Percentiles rank a stretch among this genome's conserved stretches.
Conservation (phyloP, 73 alveolate species). For the Paramecium octaurelia region DNA sequence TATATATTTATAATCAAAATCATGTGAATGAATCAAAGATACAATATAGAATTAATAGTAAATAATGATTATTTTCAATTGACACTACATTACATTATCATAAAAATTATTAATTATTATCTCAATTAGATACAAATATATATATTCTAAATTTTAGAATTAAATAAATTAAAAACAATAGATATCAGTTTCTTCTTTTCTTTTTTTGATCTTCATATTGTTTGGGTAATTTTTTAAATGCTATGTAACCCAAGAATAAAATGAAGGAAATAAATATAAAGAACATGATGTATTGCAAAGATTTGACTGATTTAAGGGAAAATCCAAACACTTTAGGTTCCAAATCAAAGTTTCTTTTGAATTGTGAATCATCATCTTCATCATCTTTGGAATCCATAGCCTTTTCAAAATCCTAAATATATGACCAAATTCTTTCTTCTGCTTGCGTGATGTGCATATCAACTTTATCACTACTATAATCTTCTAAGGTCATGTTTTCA, state of each 20-base stretch:
- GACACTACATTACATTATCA: too few relatives aligned
- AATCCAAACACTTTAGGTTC: conserved; percentile 46
- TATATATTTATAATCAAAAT: too few relatives aligned
- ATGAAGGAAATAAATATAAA: neutral
- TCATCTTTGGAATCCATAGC: conserved; percentile 31
- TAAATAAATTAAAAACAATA: neutral
- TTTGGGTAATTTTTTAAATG: neutral
- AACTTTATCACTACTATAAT: neutral
- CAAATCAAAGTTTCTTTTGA: neutral
- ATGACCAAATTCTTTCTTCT: conserved; percentile 19
- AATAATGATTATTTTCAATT: too few relatives aligned
- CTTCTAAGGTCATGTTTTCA: conserved; percentile 39
- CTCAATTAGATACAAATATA: neutral
- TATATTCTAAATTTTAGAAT: neutral
- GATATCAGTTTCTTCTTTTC: neutral
- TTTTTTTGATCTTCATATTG: neutral
- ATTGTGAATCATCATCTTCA: neutral
- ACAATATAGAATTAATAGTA: too few relatives aligned
- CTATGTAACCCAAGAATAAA: neutral
- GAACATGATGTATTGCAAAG: conserved; percentile 25
- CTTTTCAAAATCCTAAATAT: conserved; percentile 33
- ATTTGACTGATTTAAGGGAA: conserved; percentile 4
- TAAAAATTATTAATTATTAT: too few relatives aligned
- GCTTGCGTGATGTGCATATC: neutral
- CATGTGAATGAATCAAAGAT: too few relatives aligned